Base-by-base conservation (phyloP, 306 rosid genomes). In the Cucurbita argyrosperma region DNA sequence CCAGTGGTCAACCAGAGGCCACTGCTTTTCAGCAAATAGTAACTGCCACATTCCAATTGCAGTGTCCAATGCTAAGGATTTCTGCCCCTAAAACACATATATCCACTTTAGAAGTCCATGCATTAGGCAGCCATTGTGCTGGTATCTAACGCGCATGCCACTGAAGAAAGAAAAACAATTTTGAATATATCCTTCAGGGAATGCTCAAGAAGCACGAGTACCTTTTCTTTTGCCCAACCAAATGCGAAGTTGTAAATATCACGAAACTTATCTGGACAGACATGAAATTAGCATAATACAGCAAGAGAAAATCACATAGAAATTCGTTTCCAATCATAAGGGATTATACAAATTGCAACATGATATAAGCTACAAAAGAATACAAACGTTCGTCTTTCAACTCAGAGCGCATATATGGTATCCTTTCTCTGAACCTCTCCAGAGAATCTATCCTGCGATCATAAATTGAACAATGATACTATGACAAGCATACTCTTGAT, bases 21-120 rank as follows among this genome's bases (percentile, higher is more conserved):
- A 95, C 85, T 89, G 96, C 87, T 80, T 95, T 84, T 95, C 99
- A 8, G 97, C 97, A 83, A 95, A 95, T 64, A 95, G 82, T 80
- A 95, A 88, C 81, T 95, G 96, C 99, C 99, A 95, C 99, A 95
- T 95, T 80, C 99, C 99, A 79, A 95, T 95, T 46, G 99, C 99
- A 43, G 99, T 95, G 83, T 95, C 99, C 87, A 95, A 82, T 23
- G 99, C 99, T 83, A 95, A 78, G 70, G 99, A 95, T 82, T 95
- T 95, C 83, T 95, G 99, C 82, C 99, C 99, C 99, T 95, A 89
- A 77, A 79, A 84, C 59, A 77, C 14, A 69, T 7, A 58, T 50
- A 65, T 26, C 52, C 13, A 72, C 23, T 74, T 74, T 74, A 74
- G 57, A 7, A 59, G 46, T 57, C 46, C 35, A 45, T 59, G 53